Base-by-base conservation (phyloP, 495 filamentous ascomycete species). In the Penicillium cosmopolitanum region DNA sequence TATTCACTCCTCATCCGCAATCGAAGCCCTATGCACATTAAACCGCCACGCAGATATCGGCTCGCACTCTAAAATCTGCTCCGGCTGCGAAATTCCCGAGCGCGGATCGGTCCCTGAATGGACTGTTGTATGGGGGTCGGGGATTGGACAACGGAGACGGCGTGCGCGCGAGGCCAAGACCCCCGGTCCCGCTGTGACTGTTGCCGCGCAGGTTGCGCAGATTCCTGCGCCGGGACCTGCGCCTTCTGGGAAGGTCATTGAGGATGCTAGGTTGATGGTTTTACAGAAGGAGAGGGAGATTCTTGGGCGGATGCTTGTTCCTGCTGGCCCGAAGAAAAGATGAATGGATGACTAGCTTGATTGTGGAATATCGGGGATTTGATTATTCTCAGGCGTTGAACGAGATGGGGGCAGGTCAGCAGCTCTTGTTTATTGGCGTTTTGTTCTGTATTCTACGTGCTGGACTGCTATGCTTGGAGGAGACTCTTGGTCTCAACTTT, bases 231-330 rank as follows among this genome's bases (percentile, higher is more conserved):
- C 64, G 10, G 63, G 58, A 40, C 56, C 65, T 46, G 66, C 62
- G 46, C 63, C 70, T 36, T 70, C 72, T 53, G 74, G 72, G 5
- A 73, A 69, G 57, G 58, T 72, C 11, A 71, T 79, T 63, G 78
- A 80, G 61, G 78, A 79, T 69, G 78, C 78, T 55, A 70, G 78
- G 60, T 65, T 80, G 67, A 66, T 77, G 67, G 76, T 74, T 28
- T 64, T 80, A 54, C 62, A 73, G 57, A 78, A 68, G 64, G 78
- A 80, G 69, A 72, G 78, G 57, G 75, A 79, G 62, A 70, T 71
- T 2, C 48, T 80, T 40, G 68, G 57, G 34, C 69, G 65, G 57
- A 71, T 80, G 70, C 69, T 80, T 59, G 67, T 71, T 42, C 64
- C 66, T 56, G 62, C 67, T 58, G 67, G 60, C 42, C 59, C 66